These are phyloP conservation scores for Zygoascus bituminiphila DNA, from an alignment of 805 yeast species.

Conservation along the genomic window DNA sequence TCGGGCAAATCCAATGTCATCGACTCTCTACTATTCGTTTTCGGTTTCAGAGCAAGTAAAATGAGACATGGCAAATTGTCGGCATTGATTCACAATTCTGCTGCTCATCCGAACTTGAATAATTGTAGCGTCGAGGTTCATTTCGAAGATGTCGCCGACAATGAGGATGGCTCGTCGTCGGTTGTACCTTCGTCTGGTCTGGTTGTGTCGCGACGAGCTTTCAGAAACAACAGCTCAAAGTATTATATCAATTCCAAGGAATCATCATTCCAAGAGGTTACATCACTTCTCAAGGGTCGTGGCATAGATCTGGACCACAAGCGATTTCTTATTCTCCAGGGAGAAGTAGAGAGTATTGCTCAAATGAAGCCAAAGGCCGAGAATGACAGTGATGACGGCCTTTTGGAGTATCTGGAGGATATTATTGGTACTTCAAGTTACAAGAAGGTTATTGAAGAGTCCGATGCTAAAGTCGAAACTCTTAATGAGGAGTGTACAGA, in stretches of 20 bases:
- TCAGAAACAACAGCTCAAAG: slow-evolving; percentile 63
- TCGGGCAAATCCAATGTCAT: slow-evolving; percentile 97
- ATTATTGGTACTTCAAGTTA: slow-evolving; percentile 90
- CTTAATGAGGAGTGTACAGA: slow-evolving; percentile 73
- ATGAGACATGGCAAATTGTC: slow-evolving; percentile 95
- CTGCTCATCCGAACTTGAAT: slow-evolving; percentile 51
- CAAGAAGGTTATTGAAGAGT: slow-evolving; percentile 64
- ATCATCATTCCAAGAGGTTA: slow-evolving; percentile 72
- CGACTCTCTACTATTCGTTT: slow-evolving; percentile 91
- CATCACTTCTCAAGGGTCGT: slow-evolving; percentile 58
- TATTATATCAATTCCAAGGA: slow-evolving; percentile 65
- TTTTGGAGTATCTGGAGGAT: slow-evolving; percentile 90
- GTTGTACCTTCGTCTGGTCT: slow-evolving; percentile 49
- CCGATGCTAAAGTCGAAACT: slow-evolving; percentile 53
- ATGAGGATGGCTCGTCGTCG: slow-evolving; percentile 35
- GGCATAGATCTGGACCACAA: slow-evolving; percentile 95
- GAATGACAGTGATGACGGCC: slow-evolving; percentile 83
- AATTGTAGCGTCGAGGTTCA: slow-evolving; percentile 89
- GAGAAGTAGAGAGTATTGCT: slow-evolving; percentile 97
- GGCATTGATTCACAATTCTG: slow-evolving; percentile 88
- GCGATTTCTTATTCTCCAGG: slow-evolving; percentile 88
- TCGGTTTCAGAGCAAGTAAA: slow-evolving; percentile 92
- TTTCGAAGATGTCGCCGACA: slow-evolving; percentile 68
- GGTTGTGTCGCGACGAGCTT: slow-evolving; percentile 74
- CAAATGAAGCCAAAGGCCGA: slow-evolving; percentile 99